These are phyloP conservation scores for Dalbergia cultrata DNA, from an alignment of 306 rosid genomes.

Conservation along the genomic window DNA sequence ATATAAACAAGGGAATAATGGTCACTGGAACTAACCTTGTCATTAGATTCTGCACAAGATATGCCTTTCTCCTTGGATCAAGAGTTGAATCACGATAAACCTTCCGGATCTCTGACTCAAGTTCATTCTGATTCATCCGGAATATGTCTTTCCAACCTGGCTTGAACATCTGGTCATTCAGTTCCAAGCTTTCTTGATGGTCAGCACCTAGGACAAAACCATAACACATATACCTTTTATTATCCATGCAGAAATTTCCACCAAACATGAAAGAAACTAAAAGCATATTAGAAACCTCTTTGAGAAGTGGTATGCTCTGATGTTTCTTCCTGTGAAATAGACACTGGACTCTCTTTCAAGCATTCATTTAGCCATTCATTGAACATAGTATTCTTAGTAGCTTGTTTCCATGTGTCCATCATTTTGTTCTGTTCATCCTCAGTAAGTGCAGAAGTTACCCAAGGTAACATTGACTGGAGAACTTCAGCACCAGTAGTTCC, in stretches of 20 bases:
- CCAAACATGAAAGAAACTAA: constrained; percentile 36
- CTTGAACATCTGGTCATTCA: constrained; percentile 95
- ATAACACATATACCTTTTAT: constrained; percentile 33
- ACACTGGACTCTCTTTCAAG: constrained; percentile 85
- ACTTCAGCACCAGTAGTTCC: constrained; percentile 99
- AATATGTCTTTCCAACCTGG: constrained; percentile 99
- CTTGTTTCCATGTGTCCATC: constrained; percentile 99
- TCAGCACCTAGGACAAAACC: constrained; percentile 65
- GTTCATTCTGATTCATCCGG: constrained; percentile 98
- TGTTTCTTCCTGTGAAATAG: constrained; percentile 62
- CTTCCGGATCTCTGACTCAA: constrained; percentile 96
- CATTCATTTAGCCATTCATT: constrained; percentile 97
- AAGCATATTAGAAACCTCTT: constrained; percentile 63
- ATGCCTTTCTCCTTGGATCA: constrained; percentile 98
- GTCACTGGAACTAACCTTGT: constrained; percentile 73
- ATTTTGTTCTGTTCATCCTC: constrained; percentile 95
- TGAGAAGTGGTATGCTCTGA: constrained; percentile 61
- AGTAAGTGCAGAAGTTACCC: constrained; percentile 99
- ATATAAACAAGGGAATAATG: constrained; percentile 32
- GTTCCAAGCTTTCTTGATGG: constrained; percentile 84
- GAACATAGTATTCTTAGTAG: constrained; percentile 98
- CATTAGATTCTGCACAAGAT: constrained; percentile 98
- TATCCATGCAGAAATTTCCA: constrained; percentile 36
- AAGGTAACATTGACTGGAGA: constrained; percentile 98
- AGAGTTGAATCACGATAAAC: constrained; percentile 93